These are phyloP conservation scores for Ilyonectria sp. DNA, from an alignment of 2,329 filamentous ascomycete genomes.

Conservation along the genomic window DNA sequence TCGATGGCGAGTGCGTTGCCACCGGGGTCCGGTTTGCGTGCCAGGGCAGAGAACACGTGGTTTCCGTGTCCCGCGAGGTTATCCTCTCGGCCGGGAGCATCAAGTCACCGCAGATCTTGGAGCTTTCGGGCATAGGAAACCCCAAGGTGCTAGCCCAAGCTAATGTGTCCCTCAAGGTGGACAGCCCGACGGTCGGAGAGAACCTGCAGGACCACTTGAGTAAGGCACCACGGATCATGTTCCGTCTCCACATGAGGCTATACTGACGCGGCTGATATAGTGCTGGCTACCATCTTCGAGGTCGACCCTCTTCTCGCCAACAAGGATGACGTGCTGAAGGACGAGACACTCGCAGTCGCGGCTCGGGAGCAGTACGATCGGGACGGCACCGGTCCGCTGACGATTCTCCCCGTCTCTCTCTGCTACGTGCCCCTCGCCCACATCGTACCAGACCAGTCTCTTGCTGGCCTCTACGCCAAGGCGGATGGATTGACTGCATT, in stretches of 20 bases:
- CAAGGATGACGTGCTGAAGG: conserved; percentile 56
- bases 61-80: conserved; percentile 65
- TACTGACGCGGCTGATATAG: conserved; percentile 47
- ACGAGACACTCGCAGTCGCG: conserved; percentile 47
- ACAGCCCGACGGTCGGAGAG: conserved; percentile 62
- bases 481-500: conserved; percentile 40
- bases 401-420: conserved; percentile 58
- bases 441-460: conserved; percentile 45
- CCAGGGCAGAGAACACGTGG: conserved; percentile 54
- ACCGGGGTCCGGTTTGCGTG: conserved; percentile 54
- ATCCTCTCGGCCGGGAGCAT: conserved; percentile 72
- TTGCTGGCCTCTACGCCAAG: conserved; percentile 41
- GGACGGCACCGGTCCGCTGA: conserved; percentile 53
- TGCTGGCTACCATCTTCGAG: conserved; percentile 61
- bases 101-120: conserved; percentile 71
- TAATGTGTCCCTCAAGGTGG: conserved; percentile 56
- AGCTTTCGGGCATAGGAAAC: conserved; percentile 73
- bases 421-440: conserved; percentile 59
- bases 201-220: conserved; percentile 64
- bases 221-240: conserved; percentile 33
- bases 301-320: conserved; percentile 59
- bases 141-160: conserved; percentile 54
- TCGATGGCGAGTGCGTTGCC: conserved; percentile 38
- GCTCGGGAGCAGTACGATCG: conserved; percentile 53
- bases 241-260: not conserved